Evolutionary conservation across 257 asterid species (phyloP).

Genomic region (Rhazya stricta): DNA sequence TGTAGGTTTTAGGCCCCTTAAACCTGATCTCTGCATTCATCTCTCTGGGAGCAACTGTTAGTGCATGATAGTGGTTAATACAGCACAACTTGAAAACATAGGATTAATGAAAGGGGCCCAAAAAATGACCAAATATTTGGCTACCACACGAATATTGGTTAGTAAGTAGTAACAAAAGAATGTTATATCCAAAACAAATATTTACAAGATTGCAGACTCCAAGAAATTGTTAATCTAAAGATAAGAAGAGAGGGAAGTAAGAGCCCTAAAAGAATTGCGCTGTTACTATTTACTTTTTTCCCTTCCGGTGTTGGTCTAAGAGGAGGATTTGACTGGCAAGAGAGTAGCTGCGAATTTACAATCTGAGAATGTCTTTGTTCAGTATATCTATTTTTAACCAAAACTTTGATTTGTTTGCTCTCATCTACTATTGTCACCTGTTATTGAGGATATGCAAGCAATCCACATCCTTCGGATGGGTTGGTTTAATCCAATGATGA

Average conservation of each 20-base stretch:
- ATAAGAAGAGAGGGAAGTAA: background rate
- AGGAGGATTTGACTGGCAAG: constrained; percentile 10
- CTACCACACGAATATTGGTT: background rate
- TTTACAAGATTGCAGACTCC: constrained; percentile 2
- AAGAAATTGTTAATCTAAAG: background rate
- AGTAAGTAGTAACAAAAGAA: background rate
- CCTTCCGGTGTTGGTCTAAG: constrained; percentile 10
- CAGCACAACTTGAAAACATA: background rate
- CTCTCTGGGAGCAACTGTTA: background rate
- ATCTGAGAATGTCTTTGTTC: constrained; percentile 18
- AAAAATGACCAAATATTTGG: background rate
- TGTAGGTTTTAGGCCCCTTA: background rate
- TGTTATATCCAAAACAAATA: background rate
- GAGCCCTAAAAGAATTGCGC: constrained; percentile 13
- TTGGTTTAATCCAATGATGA: constrained; percentile 22
- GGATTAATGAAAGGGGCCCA: no score
- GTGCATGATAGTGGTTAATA: no score
- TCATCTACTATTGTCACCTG: constrained; percentile 25
- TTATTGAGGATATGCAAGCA: constrained; percentile 27
- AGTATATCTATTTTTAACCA: constrained; percentile 33
- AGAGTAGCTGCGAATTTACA: constrained; percentile 42
- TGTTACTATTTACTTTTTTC: constrained; percentile 18
- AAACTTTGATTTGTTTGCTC: constrained; percentile 25
- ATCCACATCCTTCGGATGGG: constrained; percentile 67
- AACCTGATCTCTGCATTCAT: background rate